Evolutionary conservation across 345 rosid genomes (phyloP).

Genomic region (Abelmoschus esculentus): DNA sequence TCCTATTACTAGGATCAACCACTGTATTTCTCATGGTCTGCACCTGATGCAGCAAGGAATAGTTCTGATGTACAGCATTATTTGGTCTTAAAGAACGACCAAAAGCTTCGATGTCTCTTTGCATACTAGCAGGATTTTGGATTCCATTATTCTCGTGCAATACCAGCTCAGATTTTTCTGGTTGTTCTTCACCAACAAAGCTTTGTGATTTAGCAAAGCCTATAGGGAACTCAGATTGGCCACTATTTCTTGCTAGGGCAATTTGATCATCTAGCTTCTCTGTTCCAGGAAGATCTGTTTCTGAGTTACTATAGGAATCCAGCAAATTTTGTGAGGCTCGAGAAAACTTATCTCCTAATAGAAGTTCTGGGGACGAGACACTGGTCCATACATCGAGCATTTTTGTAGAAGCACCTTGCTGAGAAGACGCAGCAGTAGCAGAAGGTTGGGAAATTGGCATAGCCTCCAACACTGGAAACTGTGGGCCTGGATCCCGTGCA

Average conservation of each 20-base stretch:
- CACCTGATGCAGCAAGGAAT: slow-evolving; percentile 40
- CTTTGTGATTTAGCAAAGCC: slow-evolving; percentile 26
- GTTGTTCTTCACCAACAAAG: slow-evolving; percentile 33
- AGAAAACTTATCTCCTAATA: slow-evolving; percentile 31
- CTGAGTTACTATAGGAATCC: slow-evolving; percentile 32
- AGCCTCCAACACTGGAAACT: slow-evolving; percentile 1
- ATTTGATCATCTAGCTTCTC: slow-evolving; percentile 33
- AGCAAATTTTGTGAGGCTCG: slow-evolving; percentile 25
- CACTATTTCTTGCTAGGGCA: slow-evolving; percentile 28
- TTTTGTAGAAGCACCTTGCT: slow-evolving; percentile 21
- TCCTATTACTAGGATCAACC: slow-evolving; percentile 37
- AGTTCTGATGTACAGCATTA: slow-evolving; percentile 30
- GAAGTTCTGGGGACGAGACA: slow-evolving; percentile 32
- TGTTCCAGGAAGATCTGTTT: slow-evolving; percentile 26
- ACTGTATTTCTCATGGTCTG: slow-evolving; percentile 48
- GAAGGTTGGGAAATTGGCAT: slow-evolving; percentile 1
- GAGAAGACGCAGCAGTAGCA: slow-evolving; percentile 12
- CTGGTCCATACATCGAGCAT: slow-evolving; percentile 3
- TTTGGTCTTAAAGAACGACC: slow-evolving; percentile 45
- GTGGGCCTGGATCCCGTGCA: slow-evolving; percentile 11
- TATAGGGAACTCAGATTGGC: slow-evolving; percentile 28
- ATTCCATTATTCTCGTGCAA: slow-evolving; percentile 17
- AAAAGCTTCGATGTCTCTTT: slow-evolving; percentile 53
- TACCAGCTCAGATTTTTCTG: slow-evolving; percentile 26
- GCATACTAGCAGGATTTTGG: slow-evolving; percentile 27